A percentile compares a stretch with the other conserved stretches of the same genome.
phyloP scores from a whole-genome alignment of 768 basidiomycete genomes.

The Paxillus rubicundulus region DNA sequence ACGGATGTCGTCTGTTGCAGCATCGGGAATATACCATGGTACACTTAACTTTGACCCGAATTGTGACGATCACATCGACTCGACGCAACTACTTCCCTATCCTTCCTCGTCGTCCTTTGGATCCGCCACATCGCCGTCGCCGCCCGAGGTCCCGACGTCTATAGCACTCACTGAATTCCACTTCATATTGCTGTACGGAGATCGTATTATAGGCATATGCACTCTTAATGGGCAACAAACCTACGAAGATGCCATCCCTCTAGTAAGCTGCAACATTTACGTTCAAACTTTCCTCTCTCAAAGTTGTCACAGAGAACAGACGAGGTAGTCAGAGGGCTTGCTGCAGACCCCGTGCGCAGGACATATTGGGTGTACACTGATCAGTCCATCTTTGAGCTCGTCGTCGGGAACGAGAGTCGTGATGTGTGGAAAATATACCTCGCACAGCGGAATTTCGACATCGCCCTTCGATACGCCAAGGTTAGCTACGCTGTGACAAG shows the following conservation, averaged over 20 bases:
- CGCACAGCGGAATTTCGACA: conserved; percentile 71
- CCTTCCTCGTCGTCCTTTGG: conserved; percentile 42
- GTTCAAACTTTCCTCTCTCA: not conserved
- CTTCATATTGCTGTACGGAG: conserved; percentile 79
- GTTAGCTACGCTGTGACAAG: conserved; percentile 37
- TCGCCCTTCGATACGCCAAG: conserved; percentile 79
- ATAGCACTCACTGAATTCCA: conserved; percentile 91
- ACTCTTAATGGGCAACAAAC: conserved; percentile 76
- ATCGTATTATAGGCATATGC: conserved; percentile 75
- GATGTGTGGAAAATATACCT: conserved; percentile 95
- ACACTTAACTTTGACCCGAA: conserved; percentile 65
- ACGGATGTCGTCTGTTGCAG: conserved; percentile 36
- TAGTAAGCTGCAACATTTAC: conserved; percentile 49
- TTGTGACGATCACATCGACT: conserved; percentile 74
- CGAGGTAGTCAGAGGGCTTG: conserved; percentile 71
- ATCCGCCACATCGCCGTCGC: conserved; percentile 13
- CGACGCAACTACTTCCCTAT: conserved; percentile 77
- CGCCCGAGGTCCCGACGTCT: conserved; percentile 58
- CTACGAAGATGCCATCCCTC: conserved; percentile 79
- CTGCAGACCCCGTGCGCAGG: conserved; percentile 80
- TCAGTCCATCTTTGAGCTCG: conserved; percentile 84
- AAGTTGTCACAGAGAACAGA: conserved; percentile 57
- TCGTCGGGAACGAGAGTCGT: conserved; percentile 82
- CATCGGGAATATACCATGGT: conserved; percentile 87
- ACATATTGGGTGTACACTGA: conserved; percentile 96